Percentiles rank a stretch among this genome's conserved stretches.
These are phyloP conservation scores for Sicyos edulis DNA, from an alignment of 306 rosid genomes.

Conservation along the genomic window DNA sequence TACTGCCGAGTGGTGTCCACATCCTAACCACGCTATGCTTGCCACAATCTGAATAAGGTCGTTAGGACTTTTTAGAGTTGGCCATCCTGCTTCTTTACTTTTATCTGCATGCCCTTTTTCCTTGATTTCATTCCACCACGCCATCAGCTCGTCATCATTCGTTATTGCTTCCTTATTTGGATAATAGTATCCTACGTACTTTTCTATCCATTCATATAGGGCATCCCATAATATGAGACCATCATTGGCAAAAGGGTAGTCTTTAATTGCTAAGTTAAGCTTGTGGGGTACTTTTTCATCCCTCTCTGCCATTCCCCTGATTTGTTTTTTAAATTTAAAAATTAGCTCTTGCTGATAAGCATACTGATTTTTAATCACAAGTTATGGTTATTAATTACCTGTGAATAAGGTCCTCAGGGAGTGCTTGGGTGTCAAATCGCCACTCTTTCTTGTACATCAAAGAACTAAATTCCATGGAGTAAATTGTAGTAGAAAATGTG, in stretches of 20 bases:
- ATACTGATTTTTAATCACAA: too few species aligned
- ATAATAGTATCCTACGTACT: constrained; percentile 53
- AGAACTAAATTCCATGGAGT: constrained; percentile 51
- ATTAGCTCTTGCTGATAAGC: constrained; percentile 37
- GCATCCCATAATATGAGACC: constrained; percentile 56
- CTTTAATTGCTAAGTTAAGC: constrained; percentile 51
- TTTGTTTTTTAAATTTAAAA: constrained; percentile 38
- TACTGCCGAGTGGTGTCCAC: constrained; percentile 65
- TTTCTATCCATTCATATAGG: constrained; percentile 48
- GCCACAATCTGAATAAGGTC: constrained; percentile 46
- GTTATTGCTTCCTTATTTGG: constrained; percentile 28
- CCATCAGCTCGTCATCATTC: constrained; percentile 52
- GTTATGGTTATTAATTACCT: constrained; percentile 37
- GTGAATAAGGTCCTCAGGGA: constrained; percentile 60
- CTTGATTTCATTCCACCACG: constrained; percentile 72
- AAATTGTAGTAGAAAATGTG: constrained; percentile 43
- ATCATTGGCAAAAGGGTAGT: constrained; percentile 73
- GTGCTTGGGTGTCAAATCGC: constrained; percentile 53
- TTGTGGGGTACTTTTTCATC: constrained; percentile 60
- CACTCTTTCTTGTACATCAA: constrained; percentile 39
- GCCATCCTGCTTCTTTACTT: constrained; percentile 77
- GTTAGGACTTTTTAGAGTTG: constrained; percentile 33
- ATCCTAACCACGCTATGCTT: constrained; percentile 55
- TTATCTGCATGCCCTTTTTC: constrained; percentile 62
- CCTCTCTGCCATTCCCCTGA: constrained; percentile 64